These are phyloP conservation scores for Citrus australasica DNA, from an alignment of 345 rosid genomes.

Conservation along the genomic window DNA sequence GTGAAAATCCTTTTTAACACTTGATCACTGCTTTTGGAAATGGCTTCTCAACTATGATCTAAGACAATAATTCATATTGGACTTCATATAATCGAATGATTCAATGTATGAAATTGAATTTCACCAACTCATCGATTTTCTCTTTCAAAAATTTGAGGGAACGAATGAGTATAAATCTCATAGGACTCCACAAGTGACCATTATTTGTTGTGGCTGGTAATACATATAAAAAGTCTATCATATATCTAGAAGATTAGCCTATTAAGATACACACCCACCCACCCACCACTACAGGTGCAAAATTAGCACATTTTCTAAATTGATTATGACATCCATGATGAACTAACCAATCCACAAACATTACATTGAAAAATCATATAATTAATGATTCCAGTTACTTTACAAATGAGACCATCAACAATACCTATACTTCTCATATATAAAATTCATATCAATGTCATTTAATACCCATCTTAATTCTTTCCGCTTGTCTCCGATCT, in stretches of 20 bases:
- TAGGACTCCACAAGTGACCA: neutral
- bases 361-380: neutral
- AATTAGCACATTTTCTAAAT: neutral
- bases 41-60: neutral
- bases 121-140: neutral
- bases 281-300: neutral
- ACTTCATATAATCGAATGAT: neutral
- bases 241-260: neutral
- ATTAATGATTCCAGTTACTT: neutral
- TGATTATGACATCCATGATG: neutral
- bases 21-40: constrained; percentile 4
- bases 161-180: neutral
- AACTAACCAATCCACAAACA: neutral
- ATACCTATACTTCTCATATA: neutral
- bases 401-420: neutral
- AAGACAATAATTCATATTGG: neutral
- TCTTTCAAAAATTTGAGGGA: neutral
- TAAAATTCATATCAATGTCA: neutral
- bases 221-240: neutral
- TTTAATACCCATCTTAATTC: neutral
- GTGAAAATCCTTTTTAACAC: neutral
- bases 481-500: neutral
- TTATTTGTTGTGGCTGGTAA: neutral
- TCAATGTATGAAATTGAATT: too few species aligned
- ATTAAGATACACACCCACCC: neutral